Conservation (phyloP, 306 rosid species). For the Vachellia pachyceras region DNA sequence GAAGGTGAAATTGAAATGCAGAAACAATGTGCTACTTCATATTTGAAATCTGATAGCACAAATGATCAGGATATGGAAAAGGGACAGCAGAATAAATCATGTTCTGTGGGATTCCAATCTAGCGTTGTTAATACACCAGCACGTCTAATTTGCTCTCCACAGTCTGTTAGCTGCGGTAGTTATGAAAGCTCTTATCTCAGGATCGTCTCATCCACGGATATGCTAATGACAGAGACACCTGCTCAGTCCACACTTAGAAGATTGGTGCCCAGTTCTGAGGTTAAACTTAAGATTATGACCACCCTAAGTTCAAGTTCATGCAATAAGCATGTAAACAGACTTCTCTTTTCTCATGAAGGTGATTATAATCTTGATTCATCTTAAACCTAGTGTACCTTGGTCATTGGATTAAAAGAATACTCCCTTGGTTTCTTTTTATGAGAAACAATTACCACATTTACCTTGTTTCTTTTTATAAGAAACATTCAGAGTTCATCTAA, state of each 20-base stretch:
- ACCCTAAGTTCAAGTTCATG: conserved; percentile 39
- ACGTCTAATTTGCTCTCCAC: conserved; percentile 36
- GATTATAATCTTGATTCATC: background rate
- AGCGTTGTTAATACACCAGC: conserved; percentile 39
- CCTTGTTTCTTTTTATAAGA: too few relatives aligned
- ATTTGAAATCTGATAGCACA: conserved; percentile 19
- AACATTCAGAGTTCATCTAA: too few relatives aligned
- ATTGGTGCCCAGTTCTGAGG: conserved; percentile 49
- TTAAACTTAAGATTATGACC: conserved; percentile 35
- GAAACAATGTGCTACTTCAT: conserved; percentile 28
- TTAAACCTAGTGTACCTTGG: background rate
- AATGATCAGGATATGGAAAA: conserved; percentile 36
- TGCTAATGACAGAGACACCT: conserved; percentile 56
- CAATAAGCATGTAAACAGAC: conserved; percentile 67
- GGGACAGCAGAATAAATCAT: conserved; percentile 42
- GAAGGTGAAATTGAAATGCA: conserved; percentile 7
- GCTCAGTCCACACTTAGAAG: conserved; percentile 57
- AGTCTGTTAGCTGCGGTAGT: conserved; percentile 21
- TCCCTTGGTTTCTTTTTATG: too few relatives aligned
- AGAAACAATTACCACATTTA: too few relatives aligned
- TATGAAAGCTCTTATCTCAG: conserved; percentile 52
- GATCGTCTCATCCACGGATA: conserved; percentile 43
- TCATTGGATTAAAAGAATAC: background rate
- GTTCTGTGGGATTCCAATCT: conserved; percentile 31
- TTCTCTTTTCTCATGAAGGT: conserved; percentile 56